Base-by-base conservation (phyloP, 495 filamentous ascomycete species). In the Penicillium maclennaniae region DNA sequence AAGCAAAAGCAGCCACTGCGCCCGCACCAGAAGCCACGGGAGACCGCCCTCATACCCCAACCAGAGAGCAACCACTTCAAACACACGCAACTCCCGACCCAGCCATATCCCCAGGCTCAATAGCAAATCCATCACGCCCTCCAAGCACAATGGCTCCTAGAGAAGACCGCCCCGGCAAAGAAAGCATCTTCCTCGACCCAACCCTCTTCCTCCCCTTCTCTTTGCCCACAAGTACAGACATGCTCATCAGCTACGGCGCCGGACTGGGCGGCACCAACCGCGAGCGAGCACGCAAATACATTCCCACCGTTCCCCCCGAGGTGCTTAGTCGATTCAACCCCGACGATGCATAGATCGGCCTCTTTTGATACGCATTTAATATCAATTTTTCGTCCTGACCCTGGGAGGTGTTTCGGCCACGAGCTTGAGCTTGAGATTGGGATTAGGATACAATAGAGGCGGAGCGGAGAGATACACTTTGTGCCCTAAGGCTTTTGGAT, bases 291-390 rank as follows among this genome's bases (percentile, higher is more conserved):
- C 78, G 89, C 51, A 96, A 95, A 70, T 99, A 97, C 62, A 92
- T 95, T n/a, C 93, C 93, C 4, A 96, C 87, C 0, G 90, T 97
- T 23, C 91, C 95, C 21, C 86, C 92, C 2, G 93, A 99, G 69
- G 96, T 96, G 59, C 71, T 99, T 26, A 86, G 86, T 43, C 95
- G 88, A 71, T 78, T 99, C 31, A 93, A 97, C 75, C 78, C 86
- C 19, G 76, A 70, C 17, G 56, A 62, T n/a, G 44, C 39, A 53
- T 63, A 56, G 39, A 45, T 37, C n/a, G 15, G 10, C 31, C 31
- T 34, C 8, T 12, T 10, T 31, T 34, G 31, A 10, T 1, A 10
- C 15, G 31, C 31, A 34, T 14, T 34, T 34, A 2, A 14, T 34
- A 14, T 10, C 4, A 34, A 12, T 34, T 34, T 34, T 7, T 12